Evolutionary conservation across 177 flowering plant genomes (phyloP), one percentile per base, ranked within the genome.

Genomic region (Tripterygium wilfordii): DNA sequence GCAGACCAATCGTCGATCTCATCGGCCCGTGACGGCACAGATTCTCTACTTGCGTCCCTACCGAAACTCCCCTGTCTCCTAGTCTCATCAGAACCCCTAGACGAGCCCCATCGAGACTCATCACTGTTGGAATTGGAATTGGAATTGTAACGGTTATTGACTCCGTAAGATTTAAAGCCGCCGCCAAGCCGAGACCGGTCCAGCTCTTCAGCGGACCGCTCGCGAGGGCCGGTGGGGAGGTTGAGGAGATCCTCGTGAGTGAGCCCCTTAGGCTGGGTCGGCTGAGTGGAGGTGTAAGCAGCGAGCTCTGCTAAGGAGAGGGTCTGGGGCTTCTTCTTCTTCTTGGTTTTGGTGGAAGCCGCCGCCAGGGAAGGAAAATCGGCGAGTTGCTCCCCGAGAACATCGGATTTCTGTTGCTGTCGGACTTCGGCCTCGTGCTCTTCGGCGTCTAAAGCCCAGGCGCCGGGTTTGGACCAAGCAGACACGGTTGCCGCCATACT

Each of bases 391-490:
- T n/a, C n/a, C n/a, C n/a, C n/a, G n/a, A n/a, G n/a, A n/a, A n/a
- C n/a, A n/a, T n/a, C n/a, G n/a, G n/a, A n/a, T n/a, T 45, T 21
- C 16, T 60, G 65, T 35, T 70, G 71, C 25, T 63, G 61, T 12
- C 48, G 61, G 36, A 77, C 75, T 25, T 79, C 87, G 4, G 50
- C 81, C 52, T 85, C 96, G 51, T 85, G 61, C 43, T 82, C 84
- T 45, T 92, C 98, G 4, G 98, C 61, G 51, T 83, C 98, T 3
- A 83, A 70, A 0, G 98, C 96, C 98, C 98, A 92, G 10, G 86
- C 82, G 38, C 91, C 90, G n/a, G 99, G 91, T 54, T 92, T 92
- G 31, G 65, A 58, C 96, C 95, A 89, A n/a, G 79, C 76, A 20
- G 92, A 71, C 23, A 72, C 75, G 1, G 85, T 69, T 12, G 89